Evolutionary conservation across 2,329 filamentous ascomycete genomes (phyloP).

Genomic region (Scortechinia acanthostroma): DNA sequence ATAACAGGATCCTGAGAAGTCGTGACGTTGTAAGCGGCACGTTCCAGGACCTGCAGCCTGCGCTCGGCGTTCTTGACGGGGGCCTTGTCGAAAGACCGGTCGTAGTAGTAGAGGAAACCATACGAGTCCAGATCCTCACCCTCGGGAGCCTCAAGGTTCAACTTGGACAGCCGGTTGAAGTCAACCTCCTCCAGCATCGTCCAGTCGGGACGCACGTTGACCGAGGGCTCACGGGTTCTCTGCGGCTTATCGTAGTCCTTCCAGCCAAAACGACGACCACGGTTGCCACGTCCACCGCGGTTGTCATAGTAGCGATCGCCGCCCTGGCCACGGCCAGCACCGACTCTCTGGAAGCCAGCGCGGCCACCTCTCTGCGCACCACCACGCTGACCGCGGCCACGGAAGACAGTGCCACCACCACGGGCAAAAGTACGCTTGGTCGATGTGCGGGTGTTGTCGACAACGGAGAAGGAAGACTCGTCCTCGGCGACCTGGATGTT

Average conservation of each 20-base stretch:
- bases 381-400: conserved; percentile 70
- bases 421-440: conserved; percentile 78
- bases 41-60: conserved; percentile 81
- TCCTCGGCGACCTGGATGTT: conserved; percentile 88
- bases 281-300: conserved; percentile 61
- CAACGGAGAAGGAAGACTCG: conserved; percentile 94
- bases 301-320: conserved; percentile 64
- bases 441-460: conserved; percentile 86
- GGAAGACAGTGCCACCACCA: conserved; percentile 83
- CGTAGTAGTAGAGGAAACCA: conserved; percentile 97
- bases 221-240: conserved; percentile 88
- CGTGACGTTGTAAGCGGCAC: conserved; percentile 95
- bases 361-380: conserved; percentile 61
- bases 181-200: conserved; percentile 95
- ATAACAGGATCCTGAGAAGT: conserved; percentile 94
- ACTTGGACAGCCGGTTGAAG: conserved; percentile 87
- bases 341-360: conserved; percentile 63
- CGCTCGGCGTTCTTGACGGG: conserved; percentile 83
- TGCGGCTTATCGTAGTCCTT: conserved; percentile 98
- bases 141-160: conserved; percentile 89
- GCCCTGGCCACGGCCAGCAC: conserved; percentile 57
- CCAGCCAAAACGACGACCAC: conserved; percentile 88
- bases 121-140: conserved; percentile 93
- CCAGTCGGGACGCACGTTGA: conserved; percentile 96
- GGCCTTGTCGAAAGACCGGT: conserved; percentile 88